phyloP scores from a whole-genome alignment of 805 yeast genomes.

The Candida pseudofarinosa region DNA sequence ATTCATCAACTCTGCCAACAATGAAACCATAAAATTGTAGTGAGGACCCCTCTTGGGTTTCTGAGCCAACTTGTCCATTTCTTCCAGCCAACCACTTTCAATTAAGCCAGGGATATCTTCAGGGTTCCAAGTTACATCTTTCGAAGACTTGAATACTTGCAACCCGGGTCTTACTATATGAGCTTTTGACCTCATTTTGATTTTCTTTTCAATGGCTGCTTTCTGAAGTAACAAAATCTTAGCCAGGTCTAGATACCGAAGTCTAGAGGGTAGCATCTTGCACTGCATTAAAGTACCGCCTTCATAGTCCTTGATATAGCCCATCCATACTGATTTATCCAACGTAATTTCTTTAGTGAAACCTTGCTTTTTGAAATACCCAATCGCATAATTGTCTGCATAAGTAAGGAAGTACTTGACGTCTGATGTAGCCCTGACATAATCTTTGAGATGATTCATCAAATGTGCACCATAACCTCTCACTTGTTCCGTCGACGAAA shows the following conservation, averaged over 20 bases:
- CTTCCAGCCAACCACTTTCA: slow-evolving; percentile 98
- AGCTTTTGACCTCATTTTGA: slow-evolving; percentile 71
- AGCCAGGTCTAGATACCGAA: slow-evolving; percentile 80
- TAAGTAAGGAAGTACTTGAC: slow-evolving; percentile 86
- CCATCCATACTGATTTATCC: slow-evolving; percentile 91
- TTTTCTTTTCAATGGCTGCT: slow-evolving; percentile 85
- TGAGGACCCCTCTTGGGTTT: slow-evolving; percentile 93
- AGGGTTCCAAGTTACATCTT: slow-evolving; percentile 61
- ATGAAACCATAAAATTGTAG: slow-evolving; percentile 86
- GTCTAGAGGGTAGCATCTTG: slow-evolving; percentile 78
- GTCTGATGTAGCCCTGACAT: slow-evolving; percentile 82
- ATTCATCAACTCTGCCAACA: slow-evolving; percentile 82
- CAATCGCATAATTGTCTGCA: slow-evolving; percentile 98
- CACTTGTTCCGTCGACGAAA: slow-evolving; percentile 95
- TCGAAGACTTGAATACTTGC: slow-evolving; percentile 53
- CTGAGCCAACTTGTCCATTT: slow-evolving; percentile 95
- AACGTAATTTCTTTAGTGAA: slow-evolving; percentile 91
- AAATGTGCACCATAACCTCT: slow-evolving; percentile 98
- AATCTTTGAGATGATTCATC: slow-evolving; percentile 97
- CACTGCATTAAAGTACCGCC: slow-evolving; percentile 99
- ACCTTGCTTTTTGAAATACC: slow-evolving; percentile 97
- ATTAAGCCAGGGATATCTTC: slow-evolving; percentile 78
- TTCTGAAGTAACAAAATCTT: slow-evolving; percentile 83
- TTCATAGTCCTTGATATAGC: slow-evolving; percentile 97
- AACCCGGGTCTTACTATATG: slow-evolving; percentile 82